Evolutionary conservation across 768 basidiomycete species (phyloP).

Genomic region (Cubamyces sp.): DNA sequence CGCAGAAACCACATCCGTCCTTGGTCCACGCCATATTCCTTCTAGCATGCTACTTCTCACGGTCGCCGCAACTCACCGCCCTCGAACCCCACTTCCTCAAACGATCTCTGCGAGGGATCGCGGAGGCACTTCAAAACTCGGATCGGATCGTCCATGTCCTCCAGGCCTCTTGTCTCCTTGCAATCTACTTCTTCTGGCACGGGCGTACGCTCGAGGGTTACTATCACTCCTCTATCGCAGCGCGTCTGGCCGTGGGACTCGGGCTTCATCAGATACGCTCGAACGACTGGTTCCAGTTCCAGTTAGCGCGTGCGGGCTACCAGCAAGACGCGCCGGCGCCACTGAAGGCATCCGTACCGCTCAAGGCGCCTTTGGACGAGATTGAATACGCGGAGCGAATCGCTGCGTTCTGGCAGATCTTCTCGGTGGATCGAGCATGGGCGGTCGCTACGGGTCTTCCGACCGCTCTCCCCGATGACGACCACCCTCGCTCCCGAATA

Average conservation of each 20-base stretch:
- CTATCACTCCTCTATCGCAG: constrained; percentile 61
- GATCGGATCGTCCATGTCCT: constrained; percentile 62
- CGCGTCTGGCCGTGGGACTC: constrained; percentile 63
- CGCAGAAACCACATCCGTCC: constrained; percentile 53
- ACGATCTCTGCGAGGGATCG: constrained; percentile 53
- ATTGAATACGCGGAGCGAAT: constrained; percentile 52
- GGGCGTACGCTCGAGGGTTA: constrained; percentile 61
- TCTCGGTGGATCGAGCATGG: constrained; percentile 65
- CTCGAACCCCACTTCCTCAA: constrained; percentile 54
- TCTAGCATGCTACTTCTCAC: constrained; percentile 59
- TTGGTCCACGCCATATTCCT: constrained; percentile 66
- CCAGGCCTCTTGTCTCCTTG: constrained; percentile 62
- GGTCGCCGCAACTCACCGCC: constrained; percentile 42
- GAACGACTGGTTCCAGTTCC: constrained; percentile 30
- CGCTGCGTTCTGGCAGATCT: constrained; percentile 64
- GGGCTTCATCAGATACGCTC: constrained; percentile 58
- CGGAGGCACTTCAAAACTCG: constrained; percentile 54
- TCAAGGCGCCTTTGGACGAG: constrained; percentile 42
- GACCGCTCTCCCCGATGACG: constrained; percentile 55
- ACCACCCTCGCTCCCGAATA: constrained; percentile 50
- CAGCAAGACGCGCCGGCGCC: constrained; percentile 17
- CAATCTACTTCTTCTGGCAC: constrained; percentile 62
- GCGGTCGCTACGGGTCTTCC: constrained; percentile 58
- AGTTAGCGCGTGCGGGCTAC: constrained; percentile 18
- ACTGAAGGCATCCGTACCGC: constrained; percentile 30